Conservation (phyloP, 1,139 yeast genomes). For the Blastobotrys petasosporus region DNA sequence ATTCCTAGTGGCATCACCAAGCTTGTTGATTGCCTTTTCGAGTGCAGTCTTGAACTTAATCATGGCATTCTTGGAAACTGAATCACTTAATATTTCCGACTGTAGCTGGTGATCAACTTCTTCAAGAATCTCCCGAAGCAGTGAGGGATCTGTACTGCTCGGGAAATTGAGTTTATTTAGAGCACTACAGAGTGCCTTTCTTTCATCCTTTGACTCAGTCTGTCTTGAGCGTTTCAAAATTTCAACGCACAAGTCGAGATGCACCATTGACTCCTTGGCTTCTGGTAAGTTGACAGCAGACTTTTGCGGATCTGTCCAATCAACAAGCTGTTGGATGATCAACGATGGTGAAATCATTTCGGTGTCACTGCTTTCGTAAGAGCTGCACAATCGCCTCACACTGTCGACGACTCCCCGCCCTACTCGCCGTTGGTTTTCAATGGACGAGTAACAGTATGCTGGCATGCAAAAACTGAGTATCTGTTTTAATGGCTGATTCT, state of each 20-base stretch:
- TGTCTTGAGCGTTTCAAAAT: constrained; percentile 41
- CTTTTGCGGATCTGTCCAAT: constrained; percentile 82
- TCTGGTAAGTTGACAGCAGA: constrained; percentile 44
- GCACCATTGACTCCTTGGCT: constrained; percentile 42
- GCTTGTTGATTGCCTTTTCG: constrained; percentile 11
- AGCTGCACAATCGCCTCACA: constrained; percentile 48
- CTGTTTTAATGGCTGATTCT: constrained; percentile 68
- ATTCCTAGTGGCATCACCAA: not conserved
- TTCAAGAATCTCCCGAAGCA: constrained; percentile 16
- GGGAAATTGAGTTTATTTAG: constrained; percentile 47
- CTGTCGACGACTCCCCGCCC: constrained; percentile 64
- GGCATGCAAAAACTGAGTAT: constrained; percentile 86
- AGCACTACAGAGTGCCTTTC: constrained; percentile 51
- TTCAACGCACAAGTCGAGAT: constrained; percentile 53
- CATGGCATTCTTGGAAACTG: constrained; percentile 15
- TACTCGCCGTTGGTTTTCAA: constrained; percentile 63
- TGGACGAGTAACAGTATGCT: constrained; percentile 77
- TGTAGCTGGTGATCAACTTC: constrained; percentile 31
- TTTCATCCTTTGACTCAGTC: constrained; percentile 47
- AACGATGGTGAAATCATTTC: constrained; percentile 47
- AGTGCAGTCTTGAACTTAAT: constrained; percentile 9
- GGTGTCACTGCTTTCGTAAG: constrained; percentile 36
- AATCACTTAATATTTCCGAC: constrained; percentile 13
- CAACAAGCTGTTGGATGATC: constrained; percentile 68
- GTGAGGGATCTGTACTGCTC: constrained; percentile 13